Conservation (phyloP, 2,329 filamentous ascomycete species). For the Chaetomium olivaceum region DNA sequence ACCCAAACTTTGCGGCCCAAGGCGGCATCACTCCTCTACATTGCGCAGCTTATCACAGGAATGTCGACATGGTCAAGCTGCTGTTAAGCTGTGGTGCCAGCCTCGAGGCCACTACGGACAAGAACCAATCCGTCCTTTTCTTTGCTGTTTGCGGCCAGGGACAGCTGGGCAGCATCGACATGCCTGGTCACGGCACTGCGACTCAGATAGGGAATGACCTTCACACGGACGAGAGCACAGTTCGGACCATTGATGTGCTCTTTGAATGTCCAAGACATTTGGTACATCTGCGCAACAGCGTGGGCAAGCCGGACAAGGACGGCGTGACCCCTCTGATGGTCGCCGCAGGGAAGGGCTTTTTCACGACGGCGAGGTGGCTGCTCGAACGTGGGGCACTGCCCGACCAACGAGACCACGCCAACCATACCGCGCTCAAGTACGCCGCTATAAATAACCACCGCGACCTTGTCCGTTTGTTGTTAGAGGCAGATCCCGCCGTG, state of each 20-base stretch:
- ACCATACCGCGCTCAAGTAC: slow-evolving; percentile 24
- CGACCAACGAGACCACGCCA: slow-evolving; percentile 14
- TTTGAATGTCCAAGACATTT: slow-evolving; percentile 15
- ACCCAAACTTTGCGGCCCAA: slow-evolving; percentile 11
- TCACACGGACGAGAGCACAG: slow-evolving; percentile 17
- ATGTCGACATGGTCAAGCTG: slow-evolving; percentile 14
- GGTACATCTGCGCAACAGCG: not conserved
- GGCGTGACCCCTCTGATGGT: slow-evolving; percentile 29
- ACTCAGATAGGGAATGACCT: not conserved
- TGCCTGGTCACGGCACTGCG: not conserved
- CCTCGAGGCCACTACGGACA: slow-evolving; percentile 21
- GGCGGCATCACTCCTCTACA: slow-evolving; percentile 25
- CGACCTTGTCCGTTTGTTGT: slow-evolving; percentile 18
- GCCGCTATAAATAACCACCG: slow-evolving; percentile 14
- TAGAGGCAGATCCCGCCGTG: slow-evolving; percentile 16
- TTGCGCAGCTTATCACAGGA: slow-evolving; percentile 20
- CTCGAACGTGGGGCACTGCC: slow-evolving; percentile 18
- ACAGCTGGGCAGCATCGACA: slow-evolving; percentile 3
- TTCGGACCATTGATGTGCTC: slow-evolving; percentile 17
- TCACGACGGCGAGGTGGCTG: slow-evolving; percentile 13
- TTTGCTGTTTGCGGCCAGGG: slow-evolving; percentile 21
- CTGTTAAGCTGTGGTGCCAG: slow-evolving; percentile 18
- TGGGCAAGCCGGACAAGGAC: slow-evolving; percentile 14
- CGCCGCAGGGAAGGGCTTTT: slow-evolving; percentile 23
- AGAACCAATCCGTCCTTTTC: slow-evolving; percentile 21